phyloP scores from a whole-genome alignment of 1,284 basidiomycete genomes.

The Malassezia dermatis region DNA sequence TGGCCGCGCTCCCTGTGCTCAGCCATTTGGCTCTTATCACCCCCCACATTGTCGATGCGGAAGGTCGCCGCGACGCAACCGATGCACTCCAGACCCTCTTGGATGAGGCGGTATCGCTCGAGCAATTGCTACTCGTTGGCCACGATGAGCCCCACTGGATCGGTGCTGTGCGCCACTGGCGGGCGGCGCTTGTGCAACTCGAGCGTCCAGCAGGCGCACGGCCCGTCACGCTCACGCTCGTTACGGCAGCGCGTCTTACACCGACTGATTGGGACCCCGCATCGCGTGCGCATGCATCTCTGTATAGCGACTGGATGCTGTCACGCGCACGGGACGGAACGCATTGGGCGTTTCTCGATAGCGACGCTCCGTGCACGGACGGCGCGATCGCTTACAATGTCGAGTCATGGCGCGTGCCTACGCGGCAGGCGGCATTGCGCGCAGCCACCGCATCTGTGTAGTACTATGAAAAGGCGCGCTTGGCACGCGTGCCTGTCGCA shows the following conservation, averaged over 20 bases:
- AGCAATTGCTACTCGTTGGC: neutral
- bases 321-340: neutral
- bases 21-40: constrained; percentile 7
- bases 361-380: neutral
- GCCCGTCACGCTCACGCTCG: neutral
- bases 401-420: neutral
- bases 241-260: neutral
- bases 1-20: neutral
- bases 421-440: neutral
- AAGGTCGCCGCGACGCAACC: neutral
- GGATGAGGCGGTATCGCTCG: neutral
- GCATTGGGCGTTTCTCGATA: constrained; percentile 2
- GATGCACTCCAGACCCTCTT: neutral
- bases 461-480: neutral
- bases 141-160: constrained; percentile 10
- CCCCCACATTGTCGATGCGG: neutral
- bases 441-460: neutral
- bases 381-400: neutral
- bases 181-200: neutral
- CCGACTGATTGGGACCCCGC: neutral
- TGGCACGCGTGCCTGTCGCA: neutral
- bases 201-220: neutral
- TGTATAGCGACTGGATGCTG: constrained; percentile 11
- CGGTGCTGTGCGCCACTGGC: constrained; percentile 2
- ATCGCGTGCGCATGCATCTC: neutral